Percentiles rank a stretch among this genome's conserved stretches.
phyloP scores from a whole-genome alignment of 805 yeast species.

The Myxozyma nipponensis region DNA sequence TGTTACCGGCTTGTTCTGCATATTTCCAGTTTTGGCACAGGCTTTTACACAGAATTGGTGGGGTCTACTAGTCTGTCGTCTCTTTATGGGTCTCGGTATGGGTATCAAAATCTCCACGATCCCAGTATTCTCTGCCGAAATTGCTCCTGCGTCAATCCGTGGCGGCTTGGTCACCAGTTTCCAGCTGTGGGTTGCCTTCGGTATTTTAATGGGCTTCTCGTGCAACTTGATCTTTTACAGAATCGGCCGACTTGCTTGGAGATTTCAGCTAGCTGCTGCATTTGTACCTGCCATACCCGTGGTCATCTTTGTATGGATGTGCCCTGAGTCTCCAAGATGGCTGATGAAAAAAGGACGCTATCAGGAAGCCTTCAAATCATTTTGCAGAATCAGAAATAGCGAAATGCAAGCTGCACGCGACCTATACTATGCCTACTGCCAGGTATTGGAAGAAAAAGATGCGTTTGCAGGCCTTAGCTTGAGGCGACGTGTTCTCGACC shows the following conservation, averaged over 20 bases:
- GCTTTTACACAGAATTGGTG: constrained; percentile 58
- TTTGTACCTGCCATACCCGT: too few species aligned
- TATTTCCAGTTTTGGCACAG: constrained; percentile 57
- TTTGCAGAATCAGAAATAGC: constrained; percentile 44
- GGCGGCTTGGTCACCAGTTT: constrained; percentile 82
- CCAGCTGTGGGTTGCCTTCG: constrained; percentile 71
- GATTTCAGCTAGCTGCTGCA: constrained; percentile 62
- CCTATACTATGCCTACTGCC: constrained; percentile 52
- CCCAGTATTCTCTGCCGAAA: constrained; percentile 83
- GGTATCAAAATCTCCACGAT: constrained; percentile 89
- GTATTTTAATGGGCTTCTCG: constrained; percentile 62
- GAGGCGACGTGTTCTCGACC: constrained; percentile 30
- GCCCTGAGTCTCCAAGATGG: constrained; percentile 88
- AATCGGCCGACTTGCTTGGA: constrained; percentile 44
- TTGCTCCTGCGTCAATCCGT: constrained; percentile 81
- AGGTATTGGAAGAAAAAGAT: constrained; percentile 45
- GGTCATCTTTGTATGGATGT: too few species aligned
- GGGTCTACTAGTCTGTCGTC: constrained; percentile 72
- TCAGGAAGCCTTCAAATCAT: constrained; percentile 54
- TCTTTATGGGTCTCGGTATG: constrained; percentile 91
- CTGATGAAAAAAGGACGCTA: constrained; percentile 66
- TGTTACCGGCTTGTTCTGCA: constrained; percentile 52
- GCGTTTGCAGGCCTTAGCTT: constrained; percentile 35
- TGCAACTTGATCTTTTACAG: constrained; percentile 54
- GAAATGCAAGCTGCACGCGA: constrained; percentile 60